Conservation (phyloP, 805 yeast species). For the Aciculoconidium aculeatum region DNA sequence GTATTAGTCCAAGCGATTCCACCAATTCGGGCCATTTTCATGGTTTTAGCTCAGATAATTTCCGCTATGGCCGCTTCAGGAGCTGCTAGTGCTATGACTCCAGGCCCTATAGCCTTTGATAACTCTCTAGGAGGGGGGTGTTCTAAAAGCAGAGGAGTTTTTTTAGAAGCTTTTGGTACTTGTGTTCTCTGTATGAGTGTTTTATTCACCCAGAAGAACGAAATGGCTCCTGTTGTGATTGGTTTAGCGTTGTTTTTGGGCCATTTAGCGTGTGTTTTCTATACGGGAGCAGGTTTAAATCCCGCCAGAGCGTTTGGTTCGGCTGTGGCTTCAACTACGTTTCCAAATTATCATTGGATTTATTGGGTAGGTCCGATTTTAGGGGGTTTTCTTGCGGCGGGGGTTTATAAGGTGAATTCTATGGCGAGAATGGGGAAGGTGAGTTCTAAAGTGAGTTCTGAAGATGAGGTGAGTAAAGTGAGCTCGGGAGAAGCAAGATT, state of each 20-base stretch:
- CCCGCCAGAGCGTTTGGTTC: constrained; percentile 91
- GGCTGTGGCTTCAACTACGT: constrained; percentile 59
- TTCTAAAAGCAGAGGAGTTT: constrained; percentile 69
- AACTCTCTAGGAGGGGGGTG: constrained; percentile 68
- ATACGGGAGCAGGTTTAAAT: constrained; percentile 88
- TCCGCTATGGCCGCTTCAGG: constrained; percentile 94
- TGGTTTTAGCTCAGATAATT: constrained; percentile 63
- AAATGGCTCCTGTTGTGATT: constrained; percentile 75
- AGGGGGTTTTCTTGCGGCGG: constrained; percentile 63
- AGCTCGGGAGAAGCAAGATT: no score
- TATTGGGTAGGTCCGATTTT: constrained; percentile 87
- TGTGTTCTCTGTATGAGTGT: constrained; percentile 70
- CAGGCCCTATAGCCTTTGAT: constrained; percentile 68
- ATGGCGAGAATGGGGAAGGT: no score
- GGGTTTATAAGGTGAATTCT: constrained; percentile 64
- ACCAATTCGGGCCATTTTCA: constrained; percentile 61
- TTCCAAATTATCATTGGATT: constrained; percentile 86
- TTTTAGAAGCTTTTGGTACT: constrained; percentile 79
- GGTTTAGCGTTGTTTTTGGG: constrained; percentile 79
- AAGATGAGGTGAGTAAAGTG: no score
- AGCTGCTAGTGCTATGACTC: constrained; percentile 80
- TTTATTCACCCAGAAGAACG: constrained; percentile 64
- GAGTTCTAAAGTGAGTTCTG: no score
- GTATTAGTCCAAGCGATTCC: constrained; percentile 66
- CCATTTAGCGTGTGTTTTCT: constrained; percentile 74